A percentile compares a stretch with the other conserved stretches of the same genome.
Evolutionary conservation across 225 moss, liverwort and hornwort species (phyloP).

Genomic region (Ulota crispa): DNA sequence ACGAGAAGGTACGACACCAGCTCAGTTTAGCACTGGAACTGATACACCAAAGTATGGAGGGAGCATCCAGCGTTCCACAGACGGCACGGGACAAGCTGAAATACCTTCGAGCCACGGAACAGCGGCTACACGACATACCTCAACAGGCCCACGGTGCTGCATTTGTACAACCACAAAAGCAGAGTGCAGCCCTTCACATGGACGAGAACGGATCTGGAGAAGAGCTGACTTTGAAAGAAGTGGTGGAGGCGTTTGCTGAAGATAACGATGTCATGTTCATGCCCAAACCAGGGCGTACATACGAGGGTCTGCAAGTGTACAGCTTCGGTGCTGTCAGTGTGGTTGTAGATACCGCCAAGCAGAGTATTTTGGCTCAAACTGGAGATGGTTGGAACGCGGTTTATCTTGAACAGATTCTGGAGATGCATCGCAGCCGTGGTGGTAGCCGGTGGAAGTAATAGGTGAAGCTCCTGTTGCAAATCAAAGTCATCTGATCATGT

Average conservation of each 20-base stretch:
- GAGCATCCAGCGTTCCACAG: slow-evolving; percentile 56
- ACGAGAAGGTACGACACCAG: slow-evolving; percentile 83
- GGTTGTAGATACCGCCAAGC: slow-evolving; percentile 73
- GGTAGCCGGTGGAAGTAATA: slow-evolving; percentile 93
- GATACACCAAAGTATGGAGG: slow-evolving; percentile 82
- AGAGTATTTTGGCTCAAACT: slow-evolving; percentile 65
- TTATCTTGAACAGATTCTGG: slow-evolving; percentile 72
- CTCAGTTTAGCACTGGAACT: slow-evolving; percentile 72
- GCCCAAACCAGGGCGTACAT: slow-evolving; percentile 72
- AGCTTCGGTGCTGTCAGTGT: slow-evolving; percentile 83
- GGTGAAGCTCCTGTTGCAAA: slow-evolving; percentile 33
- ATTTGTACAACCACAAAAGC: slow-evolving; percentile 62
- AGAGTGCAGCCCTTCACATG: slow-evolving; percentile 37
- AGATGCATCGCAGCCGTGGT: slow-evolving; percentile 88
- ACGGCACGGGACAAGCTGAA: slow-evolving; percentile 74
- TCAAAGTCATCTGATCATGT: neutral
- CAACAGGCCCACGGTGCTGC: slow-evolving; percentile 54
- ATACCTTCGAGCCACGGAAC: slow-evolving; percentile 71
- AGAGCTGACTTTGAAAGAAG: slow-evolving; percentile 78
- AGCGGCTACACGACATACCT: slow-evolving; percentile 61
- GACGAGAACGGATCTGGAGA: slow-evolving; percentile 57
- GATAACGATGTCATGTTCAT: slow-evolving; percentile 84
- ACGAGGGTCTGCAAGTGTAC: slow-evolving; percentile 88
- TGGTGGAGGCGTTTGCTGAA: slow-evolving; percentile 74
- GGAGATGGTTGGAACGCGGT: slow-evolving; percentile 74